phyloP scores from a whole-genome alignment of 169 alveolate genomes.

The Plasmodium blacklocki region DNA sequence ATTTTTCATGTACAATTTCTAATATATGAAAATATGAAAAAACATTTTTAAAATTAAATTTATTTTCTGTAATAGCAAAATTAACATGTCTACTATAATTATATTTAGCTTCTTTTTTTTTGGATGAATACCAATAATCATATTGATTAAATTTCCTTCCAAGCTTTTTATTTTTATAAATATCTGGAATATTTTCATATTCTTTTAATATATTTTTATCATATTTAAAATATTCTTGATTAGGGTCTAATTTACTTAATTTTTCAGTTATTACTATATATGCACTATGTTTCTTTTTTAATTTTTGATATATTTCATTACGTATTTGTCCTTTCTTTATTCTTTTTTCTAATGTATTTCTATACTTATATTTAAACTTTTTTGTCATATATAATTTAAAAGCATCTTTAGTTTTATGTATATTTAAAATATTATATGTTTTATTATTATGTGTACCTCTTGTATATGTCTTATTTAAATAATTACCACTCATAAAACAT shows the following conservation, averaged over 20 bases:
- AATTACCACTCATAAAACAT: too few relatives aligned
- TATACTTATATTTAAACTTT: conserved; percentile 65
- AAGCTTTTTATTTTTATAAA: conserved; percentile 65
- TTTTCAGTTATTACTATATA: conserved; percentile 73
- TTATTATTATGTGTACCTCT: background rate
- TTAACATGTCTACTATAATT: conserved; percentile 75
- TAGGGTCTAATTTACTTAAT: conserved; percentile 73
- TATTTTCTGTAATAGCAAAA: conserved; percentile 66
- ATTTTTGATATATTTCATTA: conserved; percentile 72
- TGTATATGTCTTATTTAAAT: too few relatives aligned
- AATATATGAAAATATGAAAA: conserved; percentile 73
- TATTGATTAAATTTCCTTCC: conserved; percentile 62
- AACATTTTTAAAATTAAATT: conserved; percentile 69
- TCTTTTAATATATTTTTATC: conserved; percentile 76
- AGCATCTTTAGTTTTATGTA: conserved; percentile 7
- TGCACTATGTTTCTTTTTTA: conserved; percentile 76
- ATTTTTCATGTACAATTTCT: conserved; percentile 73
- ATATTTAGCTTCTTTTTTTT: conserved; percentile 62
- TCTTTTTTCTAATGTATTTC: conserved; percentile 54
- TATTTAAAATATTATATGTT: conserved; percentile 12
- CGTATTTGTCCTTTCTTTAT: conserved; percentile 54
- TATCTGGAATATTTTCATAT: conserved; percentile 69
- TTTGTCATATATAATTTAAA: conserved; percentile 68
- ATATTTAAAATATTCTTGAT: conserved; percentile 70
- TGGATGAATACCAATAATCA: conserved; percentile 75